These are phyloP conservation scores for Yamadazyma dushanensis DNA, from an alignment of 1,139 yeast species.

Conservation along the genomic window DNA sequence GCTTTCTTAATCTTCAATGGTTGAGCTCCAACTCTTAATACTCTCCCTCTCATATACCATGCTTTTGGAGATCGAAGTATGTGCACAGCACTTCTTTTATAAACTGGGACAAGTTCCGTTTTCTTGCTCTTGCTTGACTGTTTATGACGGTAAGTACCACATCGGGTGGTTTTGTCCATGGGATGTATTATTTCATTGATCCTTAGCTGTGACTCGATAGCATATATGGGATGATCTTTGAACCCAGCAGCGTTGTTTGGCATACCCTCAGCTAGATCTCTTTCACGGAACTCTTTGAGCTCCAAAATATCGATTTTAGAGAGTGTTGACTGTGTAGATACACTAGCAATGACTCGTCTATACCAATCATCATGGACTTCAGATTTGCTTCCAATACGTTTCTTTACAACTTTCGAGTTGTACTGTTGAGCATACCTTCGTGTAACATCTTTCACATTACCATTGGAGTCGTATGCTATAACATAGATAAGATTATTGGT, in stretches of 20 bases:
- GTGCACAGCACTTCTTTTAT: conserved; percentile 64
- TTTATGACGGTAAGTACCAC: conserved; percentile 65
- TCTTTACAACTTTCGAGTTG: conserved; percentile 74
- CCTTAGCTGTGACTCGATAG: conserved; percentile 70
- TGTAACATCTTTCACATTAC: conserved; percentile 79
- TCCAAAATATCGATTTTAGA: conserved; percentile 67
- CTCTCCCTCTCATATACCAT: conserved; percentile 85
- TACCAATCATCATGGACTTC: conserved; percentile 68
- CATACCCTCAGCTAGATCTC: conserved; percentile 78
- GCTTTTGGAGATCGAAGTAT: conserved; percentile 70
- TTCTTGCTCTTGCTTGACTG: conserved; percentile 24
- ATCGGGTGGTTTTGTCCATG: conserved; percentile 51
- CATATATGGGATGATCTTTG: conserved; percentile 85
- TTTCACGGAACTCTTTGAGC: conserved; percentile 62
- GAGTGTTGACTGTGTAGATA: conserved; percentile 24
- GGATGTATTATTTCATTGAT: conserved; percentile 73
- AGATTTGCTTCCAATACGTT: conserved; percentile 60
- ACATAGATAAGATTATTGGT: conserved; percentile 71
- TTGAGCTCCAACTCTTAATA: conserved; percentile 67
- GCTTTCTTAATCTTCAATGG: conserved; percentile 50
- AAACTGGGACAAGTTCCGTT: conserved; percentile 54
- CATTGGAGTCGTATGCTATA: conserved; percentile 67
- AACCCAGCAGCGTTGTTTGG: conserved; percentile 84
- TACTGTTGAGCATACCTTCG: conserved; percentile 71
- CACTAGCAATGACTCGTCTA: conserved; percentile 35